Evolutionary conservation across 1,284 basidiomycete species (phyloP), one percentile per base, ranked within the genome.

Genomic region (Cryptococcus hybrid): DNA sequence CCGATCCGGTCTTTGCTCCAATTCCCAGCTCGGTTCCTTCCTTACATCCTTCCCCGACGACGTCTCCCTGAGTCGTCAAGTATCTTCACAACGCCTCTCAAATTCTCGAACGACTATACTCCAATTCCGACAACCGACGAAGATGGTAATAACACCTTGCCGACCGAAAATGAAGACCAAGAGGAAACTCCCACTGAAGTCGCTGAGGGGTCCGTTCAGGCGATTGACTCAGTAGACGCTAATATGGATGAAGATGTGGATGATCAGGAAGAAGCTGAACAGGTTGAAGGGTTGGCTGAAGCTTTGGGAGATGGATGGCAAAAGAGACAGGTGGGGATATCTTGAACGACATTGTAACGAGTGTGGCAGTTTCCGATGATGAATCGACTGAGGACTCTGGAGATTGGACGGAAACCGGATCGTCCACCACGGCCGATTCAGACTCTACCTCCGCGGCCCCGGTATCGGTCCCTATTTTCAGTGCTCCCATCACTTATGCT

Each of bases 11-110:
- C 84, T 88, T 58, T 97, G 93, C 69, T 79, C 80, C n/a, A 70
- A 76, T 39, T 80, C 82, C 7, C 77, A 90, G 62, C 83, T 94
- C 15, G 94, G 93, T 18, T 82, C 81, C 56, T 97, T 97, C 80
- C 94, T 97, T 66, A 80, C 92, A 55, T 82, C 85, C 70, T 24
- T 24, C 24, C 24, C 24, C 24, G 24, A 24, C 24, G 24, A 24
- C 24, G 24, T 24, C 24, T 24, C 24, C 66, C 87, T 47, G 84
- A 87, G 59, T 80, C 88, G 24, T 92, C 91, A 3, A 71, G 72
- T 34, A 79, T 82, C 52, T 81, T 69, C 72, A 81, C 81, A 7
- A 66, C 72, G 1, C 74, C 78, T 0, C 68, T 81, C 40, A 70
- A 75, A 30, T 80, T 71, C 60, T 58, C 59, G 4, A 54, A 59